A percentile compares a stretch with the other conserved stretches of the same genome.
Evolutionary conservation across 768 basidiomycete genomes (phyloP).

Genomic region (Lyophyllum decastes): DNA sequence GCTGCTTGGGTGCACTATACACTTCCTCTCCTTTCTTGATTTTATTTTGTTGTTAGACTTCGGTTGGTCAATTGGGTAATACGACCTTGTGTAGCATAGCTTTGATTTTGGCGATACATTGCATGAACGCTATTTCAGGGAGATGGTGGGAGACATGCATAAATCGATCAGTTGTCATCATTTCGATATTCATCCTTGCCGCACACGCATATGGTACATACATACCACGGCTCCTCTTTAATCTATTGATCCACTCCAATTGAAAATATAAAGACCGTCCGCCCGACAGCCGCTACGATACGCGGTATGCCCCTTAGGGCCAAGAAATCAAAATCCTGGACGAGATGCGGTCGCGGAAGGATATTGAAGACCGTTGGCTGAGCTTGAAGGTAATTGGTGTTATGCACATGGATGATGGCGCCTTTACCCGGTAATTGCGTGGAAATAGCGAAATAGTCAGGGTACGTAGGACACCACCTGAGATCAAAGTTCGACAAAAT

Average conservation of each 20-base stretch:
- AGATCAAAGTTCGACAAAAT: neutral
- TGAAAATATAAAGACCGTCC: constrained; percentile 57
- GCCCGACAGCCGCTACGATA: constrained; percentile 68
- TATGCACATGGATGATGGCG: constrained; percentile 71
- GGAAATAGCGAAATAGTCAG: constrained; percentile 79
- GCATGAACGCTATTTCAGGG: no score
- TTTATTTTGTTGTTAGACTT: neutral
- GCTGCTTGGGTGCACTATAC: no score
- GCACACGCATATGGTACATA: no score
- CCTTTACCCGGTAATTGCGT: constrained; percentile 58
- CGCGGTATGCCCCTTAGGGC: constrained; percentile 58
- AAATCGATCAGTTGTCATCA: no score
- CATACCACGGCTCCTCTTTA: no score
- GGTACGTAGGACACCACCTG: constrained; percentile 79
- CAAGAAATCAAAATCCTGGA: constrained; percentile 81
- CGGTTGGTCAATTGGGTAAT: no score
- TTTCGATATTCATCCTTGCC: no score
- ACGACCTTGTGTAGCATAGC: no score
- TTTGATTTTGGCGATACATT: no score
- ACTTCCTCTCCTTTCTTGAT: neutral
- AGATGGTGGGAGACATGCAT: no score
- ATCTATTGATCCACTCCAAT: constrained; percentile 55
- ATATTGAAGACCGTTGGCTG: constrained; percentile 62
- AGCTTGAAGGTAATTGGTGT: constrained; percentile 61
- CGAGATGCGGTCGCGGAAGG: constrained; percentile 60